Evolutionary conservation across 139 green algal genomes (phyloP), one percentile per base, ranked within the genome.

Genomic region (Tetradesmus lagerheimii): DNA sequence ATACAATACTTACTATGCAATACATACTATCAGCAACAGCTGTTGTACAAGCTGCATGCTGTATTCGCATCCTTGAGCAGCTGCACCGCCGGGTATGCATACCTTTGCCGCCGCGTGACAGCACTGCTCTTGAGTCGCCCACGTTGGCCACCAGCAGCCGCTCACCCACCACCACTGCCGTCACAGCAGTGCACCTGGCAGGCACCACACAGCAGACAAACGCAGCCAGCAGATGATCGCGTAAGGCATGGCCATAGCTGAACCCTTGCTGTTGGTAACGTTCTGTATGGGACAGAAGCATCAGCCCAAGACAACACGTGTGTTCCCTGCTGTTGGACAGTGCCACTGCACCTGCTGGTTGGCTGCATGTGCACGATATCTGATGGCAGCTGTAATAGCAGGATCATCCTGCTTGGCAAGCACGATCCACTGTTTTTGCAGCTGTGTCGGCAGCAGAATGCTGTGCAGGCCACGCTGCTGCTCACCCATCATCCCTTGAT

Each of bases 51-150:
- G 34, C 29, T 80, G 34, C 4, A 14, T 43, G 75, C 66, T 15
- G 66, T 74, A 29, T 6, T 35, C n/a, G 67, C 67, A 15, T 12
- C 15, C 34, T 78, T 16, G 2, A 39, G n/a, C 67, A 41, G 1
- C n/a, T 37, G 29, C 25, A 14, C n/a, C n/a, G n/a, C n/a, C n/a
- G n/a, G n/a, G n/a, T n/a, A 2, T 4, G 20, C 92, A 9, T 77
- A 97, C 95, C 96, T 96, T 97, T 92, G 29, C 97, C 97, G 1
- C 89, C 87, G 25, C 95, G 88, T 66, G 93, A 95, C 50, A 99
- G 92, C 25, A 99, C 97, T 29, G 96, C 96, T 3, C 98, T 90
- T 0, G 94, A 98, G 93, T 99, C 98, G 2, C 98, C 98, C 18
- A 98, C 96, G 80, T 99, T 98, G 27, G 97, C 98, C 23, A 99